Evolutionary conservation across 2,329 filamentous ascomycete genomes (phyloP), one percentile per base, ranked within the genome.

Genomic region (Chrysoporthe austroafricana): DNA sequence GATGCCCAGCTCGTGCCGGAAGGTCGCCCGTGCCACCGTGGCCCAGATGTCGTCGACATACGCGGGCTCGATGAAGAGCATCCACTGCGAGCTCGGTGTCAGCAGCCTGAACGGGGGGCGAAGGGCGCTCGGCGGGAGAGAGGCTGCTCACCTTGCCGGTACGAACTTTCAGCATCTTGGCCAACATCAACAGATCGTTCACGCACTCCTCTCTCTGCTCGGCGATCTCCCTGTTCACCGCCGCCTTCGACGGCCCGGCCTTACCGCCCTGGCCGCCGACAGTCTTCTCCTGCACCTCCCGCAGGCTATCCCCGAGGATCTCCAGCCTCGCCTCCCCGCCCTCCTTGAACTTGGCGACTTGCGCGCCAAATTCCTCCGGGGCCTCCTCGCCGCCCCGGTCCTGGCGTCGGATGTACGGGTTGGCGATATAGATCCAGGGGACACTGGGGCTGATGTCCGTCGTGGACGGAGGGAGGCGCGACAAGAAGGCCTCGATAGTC

Each of bases 341-440:
- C 32, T 83, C 76, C 2, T 82, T 79, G 48, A 92, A 86, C 0
- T 81, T 77, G 0, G 75, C 70, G 1, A 86, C 73, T 50, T 86
- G 81, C 6, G 81, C 78, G 1, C 81, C 81, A 39, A 80, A 76
- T 69, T 82, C 79, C 66, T 80, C 80, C 0, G 84, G 83, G 0
- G 78, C 83, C 70, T 86, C 84, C 62, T 86, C 79, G 64, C 83
- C 82, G 1, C 82, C 83, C 54, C 75, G 79, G 64, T 81, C 71
- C 18, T 77, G 78, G 5, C 78, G 77, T 3, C 76, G 74, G 69
- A 80, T 81, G 73, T 85, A 85, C 0, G 90, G 90, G 75, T 93
- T 93, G 63, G 84, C 85, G 54, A 91, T 86, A 80, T 86, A 93
- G 60, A 97, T 92, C 91, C 92, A 96, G 0, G 85, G 85, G 2